A percentile compares a stretch with the other conserved stretches of the same genome.
Evolutionary conservation across 495 filamentous ascomycete species (phyloP).

Genomic region (Oidiodendron maius): DNA sequence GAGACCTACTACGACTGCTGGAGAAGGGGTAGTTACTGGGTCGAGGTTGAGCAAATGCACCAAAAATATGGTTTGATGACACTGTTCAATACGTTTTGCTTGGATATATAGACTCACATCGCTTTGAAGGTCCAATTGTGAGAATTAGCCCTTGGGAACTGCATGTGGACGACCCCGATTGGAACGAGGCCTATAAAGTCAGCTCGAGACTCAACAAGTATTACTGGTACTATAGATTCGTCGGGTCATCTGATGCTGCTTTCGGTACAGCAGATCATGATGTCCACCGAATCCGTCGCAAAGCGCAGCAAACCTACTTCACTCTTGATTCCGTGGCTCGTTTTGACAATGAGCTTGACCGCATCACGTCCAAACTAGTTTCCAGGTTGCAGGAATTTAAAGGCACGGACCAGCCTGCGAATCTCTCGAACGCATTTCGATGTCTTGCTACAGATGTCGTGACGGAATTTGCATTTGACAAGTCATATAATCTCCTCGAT

Average conservation of each 20-base stretch:
- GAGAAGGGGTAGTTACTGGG: constrained; percentile 30
- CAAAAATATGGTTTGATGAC: constrained; percentile 38
- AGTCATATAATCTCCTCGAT: constrained; percentile 28
- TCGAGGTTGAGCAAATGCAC: constrained; percentile 39
- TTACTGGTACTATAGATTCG: constrained; percentile 30
- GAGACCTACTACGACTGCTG: constrained; percentile 45
- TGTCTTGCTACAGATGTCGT: constrained; percentile 31
- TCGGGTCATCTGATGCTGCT: constrained; percentile 24
- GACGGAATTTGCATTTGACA: constrained; percentile 28
- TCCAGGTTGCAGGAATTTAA: constrained; percentile 16
- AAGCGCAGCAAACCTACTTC: constrained; percentile 28
- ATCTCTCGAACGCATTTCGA: constrained; percentile 27
- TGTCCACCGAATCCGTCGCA: constrained; percentile 29
- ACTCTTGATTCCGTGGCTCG: constrained; percentile 23
- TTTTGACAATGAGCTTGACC: constrained; percentile 23
- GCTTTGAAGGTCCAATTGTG: constrained; percentile 35
- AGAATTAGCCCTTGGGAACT: constrained; percentile 46
- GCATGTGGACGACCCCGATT: constrained; percentile 37
- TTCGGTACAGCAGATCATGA: constrained; percentile 27
- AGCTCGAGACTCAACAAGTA: constrained; percentile 28
- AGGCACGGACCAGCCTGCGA: constrained; percentile 15
- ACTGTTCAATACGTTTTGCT: neutral
- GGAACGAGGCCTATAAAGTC: constrained; percentile 25
- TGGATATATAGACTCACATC: neutral
- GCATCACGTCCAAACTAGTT: constrained; percentile 21